These are phyloP conservation scores for Entelexis paramagnoliae DNA, from an alignment of 1,139 yeast species.

Conservation along the genomic window DNA sequence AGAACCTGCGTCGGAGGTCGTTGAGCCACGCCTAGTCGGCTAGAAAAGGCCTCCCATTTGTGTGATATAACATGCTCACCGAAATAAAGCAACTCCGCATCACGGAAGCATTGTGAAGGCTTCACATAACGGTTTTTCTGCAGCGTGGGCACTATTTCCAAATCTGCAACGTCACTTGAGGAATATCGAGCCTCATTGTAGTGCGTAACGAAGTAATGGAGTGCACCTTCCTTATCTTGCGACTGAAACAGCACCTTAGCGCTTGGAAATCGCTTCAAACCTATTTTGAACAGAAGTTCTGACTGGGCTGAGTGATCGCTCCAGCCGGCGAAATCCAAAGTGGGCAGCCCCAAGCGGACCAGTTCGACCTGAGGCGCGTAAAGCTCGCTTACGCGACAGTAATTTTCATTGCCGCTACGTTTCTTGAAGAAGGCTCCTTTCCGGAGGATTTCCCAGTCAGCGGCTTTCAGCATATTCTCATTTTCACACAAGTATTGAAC, in stretches of 20 bases:
- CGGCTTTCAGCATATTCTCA: slow-evolving; percentile 25
- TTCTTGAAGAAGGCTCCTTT: slow-evolving; percentile 29
- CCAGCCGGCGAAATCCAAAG: slow-evolving; percentile 31
- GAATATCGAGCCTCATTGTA: slow-evolving; percentile 26
- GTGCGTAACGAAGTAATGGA: slow-evolving; percentile 28
- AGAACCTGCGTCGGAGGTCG: slow-evolving; percentile 28
- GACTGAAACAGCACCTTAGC: slow-evolving; percentile 25
- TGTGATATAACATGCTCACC: slow-evolving; percentile 30
- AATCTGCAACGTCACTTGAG: slow-evolving; percentile 16
- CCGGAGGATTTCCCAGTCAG: slow-evolving; percentile 30
- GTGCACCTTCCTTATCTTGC: slow-evolving; percentile 20
- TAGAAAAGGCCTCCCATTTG: slow-evolving; percentile 26
- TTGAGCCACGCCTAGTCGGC: slow-evolving; percentile 30
- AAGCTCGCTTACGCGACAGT: slow-evolving; percentile 26
- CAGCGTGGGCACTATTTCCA: slow-evolving; percentile 26
- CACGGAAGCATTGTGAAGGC: slow-evolving; percentile 29
- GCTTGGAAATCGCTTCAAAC: slow-evolving; percentile 29
- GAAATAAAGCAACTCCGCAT: slow-evolving; percentile 26
- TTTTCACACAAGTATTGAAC: slow-evolving; percentile 31
- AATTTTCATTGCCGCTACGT: slow-evolving; percentile 14
- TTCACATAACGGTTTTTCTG: slow-evolving; percentile 15
- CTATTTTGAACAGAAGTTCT: slow-evolving; percentile 28
- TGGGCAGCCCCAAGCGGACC: slow-evolving; percentile 28
- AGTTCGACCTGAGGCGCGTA: slow-evolving; percentile 31
- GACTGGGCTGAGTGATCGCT: slow-evolving; percentile 28